Evolutionary conservation across 2,329 filamentous ascomycete genomes (phyloP).

Genomic region (Emergomyces pasteurianus): DNA sequence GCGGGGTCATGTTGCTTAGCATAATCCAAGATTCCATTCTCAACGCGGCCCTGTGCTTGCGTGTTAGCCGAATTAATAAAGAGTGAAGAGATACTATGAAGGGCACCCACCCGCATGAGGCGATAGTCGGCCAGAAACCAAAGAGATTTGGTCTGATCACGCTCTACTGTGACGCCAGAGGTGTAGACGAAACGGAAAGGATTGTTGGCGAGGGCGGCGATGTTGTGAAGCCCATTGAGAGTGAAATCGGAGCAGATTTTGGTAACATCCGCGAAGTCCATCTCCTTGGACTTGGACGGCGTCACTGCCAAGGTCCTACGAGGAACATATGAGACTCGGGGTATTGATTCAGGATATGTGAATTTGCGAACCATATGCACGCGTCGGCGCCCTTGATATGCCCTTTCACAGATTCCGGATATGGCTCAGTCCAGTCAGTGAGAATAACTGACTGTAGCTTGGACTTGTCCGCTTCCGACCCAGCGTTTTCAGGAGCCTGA

Average conservation of each 20-base stretch:
- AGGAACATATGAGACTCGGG: not conserved
- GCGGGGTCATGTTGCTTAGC: not conserved
- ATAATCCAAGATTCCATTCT: not conserved
- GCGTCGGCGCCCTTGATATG: slow-evolving; percentile 32
- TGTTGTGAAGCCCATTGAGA: not conserved
- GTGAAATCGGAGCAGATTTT: not conserved
- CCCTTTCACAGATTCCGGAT: slow-evolving; percentile 34
- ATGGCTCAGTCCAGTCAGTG: slow-evolving; percentile 41
- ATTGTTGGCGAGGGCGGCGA: not conserved
- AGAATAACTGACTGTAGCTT: slow-evolving; percentile 42
- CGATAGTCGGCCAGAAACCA: slow-evolving; percentile 24
- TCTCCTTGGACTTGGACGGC: not conserved
- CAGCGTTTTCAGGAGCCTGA: slow-evolving; percentile 22
- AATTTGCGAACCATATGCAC: slow-evolving; percentile 32
- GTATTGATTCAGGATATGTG: not conserved
- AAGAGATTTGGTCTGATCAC: slow-evolving; percentile 26
- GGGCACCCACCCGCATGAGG: slow-evolving; percentile 16
- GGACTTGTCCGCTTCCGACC: slow-evolving; percentile 31
- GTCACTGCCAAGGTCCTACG: not conserved
- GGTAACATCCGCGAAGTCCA: not conserved
- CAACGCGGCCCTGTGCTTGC: not conserved
- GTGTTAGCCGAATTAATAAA: not conserved
- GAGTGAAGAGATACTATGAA: not conserved
- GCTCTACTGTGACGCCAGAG: slow-evolving; percentile 27
- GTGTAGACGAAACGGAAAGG: slow-evolving; percentile 32